Base-by-base conservation (phyloP, 371 early-diverging fungal genomes). In the Haplosporangium sp. region DNA sequence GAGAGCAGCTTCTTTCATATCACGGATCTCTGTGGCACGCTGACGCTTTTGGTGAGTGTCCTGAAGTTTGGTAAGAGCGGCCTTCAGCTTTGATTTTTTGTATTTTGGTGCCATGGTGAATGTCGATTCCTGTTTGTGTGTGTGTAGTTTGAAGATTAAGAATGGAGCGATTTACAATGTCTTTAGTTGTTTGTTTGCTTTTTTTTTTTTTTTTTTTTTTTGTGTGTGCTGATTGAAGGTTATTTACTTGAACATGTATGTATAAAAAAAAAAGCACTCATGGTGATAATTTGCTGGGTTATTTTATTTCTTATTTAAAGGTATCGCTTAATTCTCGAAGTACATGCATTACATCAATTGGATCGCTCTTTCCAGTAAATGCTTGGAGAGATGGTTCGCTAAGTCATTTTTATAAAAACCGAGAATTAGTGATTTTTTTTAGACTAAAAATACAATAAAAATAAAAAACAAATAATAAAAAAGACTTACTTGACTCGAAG, bases 241-340 rank as follows among this genome's bases (percentile, higher is more conserved):
- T 50, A 35, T 35, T 50, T 27, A 27, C 27, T 27, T 27, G 27
- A 27, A 27, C 27, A 27, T 27, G 27, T 27, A 27, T n/a, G n/a
- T 1, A 27, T 0, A 27, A 27, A 27, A 27, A 27, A 27, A 27
- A 27, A 27, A 27, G 27, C 27, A 27, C 27, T 27, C 52, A 52
- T 19, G 11, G n/a, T 52, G 11, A 7, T 52, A 52, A 47, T 19
- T 15, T 50, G 19, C 27, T 62, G 27, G 27, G 27, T 57, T 15
- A 38, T 57, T 75, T 37, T 63, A 15, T 64, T 53, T 37, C 44
- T 52, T 45, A 56, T 47, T 19, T 69, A 69, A 62, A 90, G 93
- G 52, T 83, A 78, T 96, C 93, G 76, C 95, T 94, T 86, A 94
- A 83, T 72, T 92, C 91, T 62, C 96, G 87, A 53, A 97, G 83